Conservation (phyloP, 2,329 filamentous ascomycete species). For the Botrytis pseudocinerea region DNA sequence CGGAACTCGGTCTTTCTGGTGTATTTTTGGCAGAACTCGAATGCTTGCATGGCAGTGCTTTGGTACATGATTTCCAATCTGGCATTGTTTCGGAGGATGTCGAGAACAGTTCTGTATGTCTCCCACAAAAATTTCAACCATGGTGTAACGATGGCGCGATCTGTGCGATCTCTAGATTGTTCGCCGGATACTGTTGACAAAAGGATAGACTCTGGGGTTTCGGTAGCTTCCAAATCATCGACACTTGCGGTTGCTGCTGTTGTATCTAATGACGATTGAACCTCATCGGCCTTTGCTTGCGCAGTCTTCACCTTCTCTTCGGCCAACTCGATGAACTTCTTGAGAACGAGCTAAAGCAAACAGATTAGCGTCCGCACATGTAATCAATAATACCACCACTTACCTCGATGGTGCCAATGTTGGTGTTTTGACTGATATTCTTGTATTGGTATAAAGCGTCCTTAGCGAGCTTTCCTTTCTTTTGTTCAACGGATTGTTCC, state of each 20-base stretch:
- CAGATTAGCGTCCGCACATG: conserved; percentile 18
- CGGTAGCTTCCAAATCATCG: conserved; percentile 93
- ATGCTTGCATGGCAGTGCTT: conserved; percentile 95
- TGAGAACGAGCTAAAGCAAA: conserved; percentile 72
- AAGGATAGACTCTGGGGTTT: conserved; percentile 97
- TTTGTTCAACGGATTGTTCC: conserved; percentile 92
- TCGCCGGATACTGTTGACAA: conserved; percentile 97
- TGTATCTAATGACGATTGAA: conserved; percentile 83
- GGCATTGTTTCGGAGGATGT: conserved; percentile 99
- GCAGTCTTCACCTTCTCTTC: conserved; percentile 95
- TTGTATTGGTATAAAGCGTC: conserved; percentile 99
- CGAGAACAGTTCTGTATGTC: conserved; percentile 95
- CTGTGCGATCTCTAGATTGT: conserved; percentile 94
- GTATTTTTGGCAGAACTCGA: conserved; percentile 98
- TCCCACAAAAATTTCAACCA: conserved; percentile 99
- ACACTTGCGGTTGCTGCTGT: conserved; percentile 71
- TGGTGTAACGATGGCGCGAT: conserved; percentile 95
- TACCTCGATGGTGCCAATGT: conserved; percentile 96
- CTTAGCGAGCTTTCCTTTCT: conserved; percentile 98
- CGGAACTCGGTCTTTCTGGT: conserved; percentile 99
- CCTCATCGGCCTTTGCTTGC: conserved; percentile 92
- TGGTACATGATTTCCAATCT: conserved; percentile 97
- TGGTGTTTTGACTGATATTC: conserved; percentile 99
- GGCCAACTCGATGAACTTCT: conserved; percentile 96
- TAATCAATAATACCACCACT: conserved; percentile 25